Evolutionary conservation across 2,329 filamentous ascomycete species (phyloP).

Genomic region (Hortaea werneckii): DNA sequence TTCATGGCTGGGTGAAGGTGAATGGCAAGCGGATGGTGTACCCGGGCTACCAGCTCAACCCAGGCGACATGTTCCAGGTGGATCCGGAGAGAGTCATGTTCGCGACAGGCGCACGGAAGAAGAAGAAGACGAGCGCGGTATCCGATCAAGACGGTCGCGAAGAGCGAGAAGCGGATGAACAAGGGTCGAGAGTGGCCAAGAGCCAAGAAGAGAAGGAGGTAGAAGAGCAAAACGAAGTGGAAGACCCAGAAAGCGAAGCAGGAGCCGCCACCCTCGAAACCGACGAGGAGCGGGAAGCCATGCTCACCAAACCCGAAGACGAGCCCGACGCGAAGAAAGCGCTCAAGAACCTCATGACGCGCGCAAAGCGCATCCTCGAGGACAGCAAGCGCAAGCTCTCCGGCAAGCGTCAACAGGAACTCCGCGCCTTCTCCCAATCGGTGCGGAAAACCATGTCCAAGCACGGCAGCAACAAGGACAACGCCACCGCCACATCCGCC

Average conservation of each 20-base stretch:
- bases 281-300: constrained; percentile 8
- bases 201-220: constrained; percentile 8
- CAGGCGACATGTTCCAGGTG: constrained; percentile 96
- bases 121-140: constrained; percentile 19
- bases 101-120: constrained; percentile 61
- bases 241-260: constrained; percentile 14
- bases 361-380: constrained; percentile 52
- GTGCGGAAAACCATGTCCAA: constrained; percentile 54
- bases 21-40: constrained; percentile 97
- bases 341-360: constrained; percentile 45
- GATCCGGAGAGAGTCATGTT: constrained; percentile 79
- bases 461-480: constrained; percentile 21
- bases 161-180: constrained; percentile 8
- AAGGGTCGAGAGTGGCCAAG: constrained; percentile 1
- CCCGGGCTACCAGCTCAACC: constrained; percentile 88
- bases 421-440: constrained; percentile 61
- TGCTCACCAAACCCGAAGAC: constrained; percentile 26
- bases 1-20: constrained; percentile 87
- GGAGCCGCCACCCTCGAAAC: constrained; percentile 10
- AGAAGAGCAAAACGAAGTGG: constrained; percentile 8
- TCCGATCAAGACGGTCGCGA: constrained; percentile 13
- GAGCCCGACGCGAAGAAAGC: constrained; percentile 31
- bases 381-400: constrained; percentile 41
- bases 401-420: constrained; percentile 63
- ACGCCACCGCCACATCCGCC: too few species aligned